Base-by-base conservation (phyloP, 768 basidiomycete genomes). In the Coprinellus micaceus region DNA sequence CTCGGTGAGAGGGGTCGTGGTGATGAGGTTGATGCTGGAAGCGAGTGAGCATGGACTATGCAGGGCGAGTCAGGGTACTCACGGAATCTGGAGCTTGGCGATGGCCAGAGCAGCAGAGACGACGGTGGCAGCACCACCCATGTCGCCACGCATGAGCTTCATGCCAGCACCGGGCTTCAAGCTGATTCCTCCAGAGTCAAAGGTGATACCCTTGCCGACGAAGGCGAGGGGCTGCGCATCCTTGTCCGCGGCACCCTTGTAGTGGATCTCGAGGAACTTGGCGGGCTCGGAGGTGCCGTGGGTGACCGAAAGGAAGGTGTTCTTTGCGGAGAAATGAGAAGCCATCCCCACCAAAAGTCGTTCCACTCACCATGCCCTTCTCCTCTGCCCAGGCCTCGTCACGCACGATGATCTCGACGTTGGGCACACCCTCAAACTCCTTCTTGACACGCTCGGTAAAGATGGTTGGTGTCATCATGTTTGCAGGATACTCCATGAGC, bases 141-240 rank as follows among this genome's bases (percentile, higher is more conserved):
- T 94, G 64, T 93, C 91, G 1, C 80, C 91, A 39, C 89, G 82
- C 89, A 92, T 91, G 4, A 82, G 69, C 67, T 91, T 91, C 91
- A 92, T 93, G 55, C 74, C 81, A 30, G 78, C 77, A 30, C 78
- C 66, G n/a, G 89, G 83, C 71, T 94, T 94, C 69, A 95, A 72
- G 57, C 86, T 88, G 69, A 93, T 93, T 61, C 91, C 91, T 77
- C 91, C 91, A 2, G 85, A 84, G 69, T 95, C 91, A 60, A 94
- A 95, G 15, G 91, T 93, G 66, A 94, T 86, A 58, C 92, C 92
- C 67, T 94, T 94, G 30, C 92, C 92, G 33, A 94, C 89, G 58
- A 91, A 77, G 2, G 83, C 86, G 13, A 91, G 74, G 2, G 90
- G 91, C 52, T 76, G 76, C 0, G 74, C 83, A 49, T 78, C 71